These are phyloP conservation scores for Thelonectria olida DNA, from an alignment of 2,329 filamentous ascomycete genomes.

Conservation along the genomic window DNA sequence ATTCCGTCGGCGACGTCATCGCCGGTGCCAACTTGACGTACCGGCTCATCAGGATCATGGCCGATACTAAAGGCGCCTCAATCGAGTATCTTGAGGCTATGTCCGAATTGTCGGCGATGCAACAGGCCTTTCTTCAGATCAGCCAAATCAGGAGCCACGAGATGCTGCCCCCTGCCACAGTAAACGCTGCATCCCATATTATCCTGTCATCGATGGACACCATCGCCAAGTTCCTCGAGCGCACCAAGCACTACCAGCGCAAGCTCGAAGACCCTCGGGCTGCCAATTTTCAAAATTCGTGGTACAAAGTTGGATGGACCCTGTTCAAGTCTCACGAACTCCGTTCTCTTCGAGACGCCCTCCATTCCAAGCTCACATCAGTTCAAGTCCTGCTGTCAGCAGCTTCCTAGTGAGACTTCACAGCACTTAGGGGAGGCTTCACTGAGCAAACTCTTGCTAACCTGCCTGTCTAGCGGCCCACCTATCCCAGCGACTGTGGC, in stretches of 20 bases:
- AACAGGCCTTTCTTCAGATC: constrained; percentile 12
- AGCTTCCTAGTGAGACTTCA: constrained; percentile 7
- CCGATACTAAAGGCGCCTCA: constrained; percentile 5
- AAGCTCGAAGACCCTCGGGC: background rate
- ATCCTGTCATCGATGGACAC: constrained; percentile 6
- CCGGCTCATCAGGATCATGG: background rate
- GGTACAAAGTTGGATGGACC: constrained; percentile 11
- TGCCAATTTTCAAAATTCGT: background rate
- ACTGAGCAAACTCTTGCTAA: too few relatives aligned
- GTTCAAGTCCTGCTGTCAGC: background rate
- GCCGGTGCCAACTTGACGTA: constrained; percentile 9
- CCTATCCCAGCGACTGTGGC: too few relatives aligned
- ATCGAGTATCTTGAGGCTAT: constrained; percentile 9
- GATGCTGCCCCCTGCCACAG: background rate
- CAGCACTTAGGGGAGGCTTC: too few relatives aligned
- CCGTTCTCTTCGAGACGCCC: background rate
- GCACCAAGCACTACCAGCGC: constrained; percentile 1
- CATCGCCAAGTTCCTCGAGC: constrained; percentile 5
- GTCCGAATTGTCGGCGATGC: background rate
- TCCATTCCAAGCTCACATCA: constrained; percentile 4
- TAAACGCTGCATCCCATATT: constrained; percentile 9
- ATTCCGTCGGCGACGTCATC: constrained; percentile 15
- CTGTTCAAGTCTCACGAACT: constrained; percentile 9
- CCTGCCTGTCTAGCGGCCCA: too few relatives aligned
- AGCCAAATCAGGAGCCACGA: constrained; percentile 8